phyloP scores from a whole-genome alignment of 2,329 filamentous ascomycete species.

The Trichoderma oligosporum region DNA sequence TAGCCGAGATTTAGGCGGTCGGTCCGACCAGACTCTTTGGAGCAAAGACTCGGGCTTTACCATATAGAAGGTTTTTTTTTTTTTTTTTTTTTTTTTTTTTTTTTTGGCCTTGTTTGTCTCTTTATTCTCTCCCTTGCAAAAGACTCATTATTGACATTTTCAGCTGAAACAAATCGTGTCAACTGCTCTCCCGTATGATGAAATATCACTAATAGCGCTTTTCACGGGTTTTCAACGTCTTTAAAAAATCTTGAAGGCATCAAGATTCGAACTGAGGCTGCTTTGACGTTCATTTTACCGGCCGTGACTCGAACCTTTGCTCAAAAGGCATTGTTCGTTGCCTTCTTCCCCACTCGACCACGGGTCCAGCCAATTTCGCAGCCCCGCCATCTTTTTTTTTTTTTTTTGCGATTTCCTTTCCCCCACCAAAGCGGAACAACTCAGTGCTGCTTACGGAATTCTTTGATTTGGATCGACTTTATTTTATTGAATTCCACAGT shows the following conservation, averaged over 20 bases:
- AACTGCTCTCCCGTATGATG: neutral
- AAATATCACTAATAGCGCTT: neutral
- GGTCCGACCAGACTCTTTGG: slow-evolving; percentile 7
- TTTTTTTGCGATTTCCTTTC: slow-evolving; percentile 7
- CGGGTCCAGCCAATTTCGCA: neutral
- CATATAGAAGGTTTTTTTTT: neutral
- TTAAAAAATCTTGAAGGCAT: slow-evolving; percentile 8
- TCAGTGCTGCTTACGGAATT: neutral
- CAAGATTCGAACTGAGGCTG: slow-evolving; percentile 17
- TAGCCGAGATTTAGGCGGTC: slow-evolving; percentile 11
- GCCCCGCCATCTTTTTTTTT: slow-evolving; percentile 15
- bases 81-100: too few relatives aligned
- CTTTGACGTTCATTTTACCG: neutral
- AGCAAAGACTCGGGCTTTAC: slow-evolving; percentile 4
- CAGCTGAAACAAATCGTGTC: neutral
- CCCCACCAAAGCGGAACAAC: neutral
- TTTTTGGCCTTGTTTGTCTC: neutral
- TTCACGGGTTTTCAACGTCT: neutral
- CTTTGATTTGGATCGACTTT: neutral
- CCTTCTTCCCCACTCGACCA: slow-evolving; percentile 20
- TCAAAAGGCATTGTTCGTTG: neutral
- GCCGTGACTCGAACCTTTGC: neutral
- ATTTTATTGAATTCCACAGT: too few relatives aligned
- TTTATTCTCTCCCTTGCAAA: neutral
- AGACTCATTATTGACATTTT: neutral